phyloP scores from a whole-genome alignment of 345 rosid genomes.

The Barbarea vulgaris region DNA sequence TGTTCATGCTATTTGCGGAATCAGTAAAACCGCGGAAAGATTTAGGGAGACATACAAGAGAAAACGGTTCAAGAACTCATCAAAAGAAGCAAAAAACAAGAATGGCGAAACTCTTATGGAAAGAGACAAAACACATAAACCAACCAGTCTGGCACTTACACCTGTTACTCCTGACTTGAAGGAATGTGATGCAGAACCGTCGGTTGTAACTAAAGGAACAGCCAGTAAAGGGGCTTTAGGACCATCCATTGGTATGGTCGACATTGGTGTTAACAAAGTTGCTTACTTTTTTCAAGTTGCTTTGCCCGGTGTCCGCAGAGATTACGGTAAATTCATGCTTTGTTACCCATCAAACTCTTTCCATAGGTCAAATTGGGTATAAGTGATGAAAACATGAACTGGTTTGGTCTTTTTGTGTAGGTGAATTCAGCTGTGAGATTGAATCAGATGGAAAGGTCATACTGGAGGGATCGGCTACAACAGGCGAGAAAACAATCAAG shows the following conservation, averaged over 20 bases:
- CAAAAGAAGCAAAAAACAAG: constrained; percentile 16
- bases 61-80: constrained; percentile 33
- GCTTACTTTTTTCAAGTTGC: constrained; percentile 65
- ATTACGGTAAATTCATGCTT: constrained; percentile 40
- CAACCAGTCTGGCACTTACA: constrained; percentile 25
- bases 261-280: constrained; percentile 55
- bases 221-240: constrained; percentile 46
- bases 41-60: constrained; percentile 38
- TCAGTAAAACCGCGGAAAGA: constrained; percentile 35
- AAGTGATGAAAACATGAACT: constrained; percentile 7
- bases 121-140: constrained; percentile 35
- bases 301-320: constrained; percentile 60
- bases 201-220: constrained; percentile 47
- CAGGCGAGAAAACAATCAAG: constrained; percentile 45
- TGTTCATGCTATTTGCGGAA: constrained; percentile 14
- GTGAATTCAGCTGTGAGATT: constrained; percentile 63
- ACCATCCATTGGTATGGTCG: constrained; percentile 57
- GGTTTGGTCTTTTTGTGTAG: constrained; percentile 39
- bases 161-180: constrained; percentile 38
- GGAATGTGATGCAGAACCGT: constrained; percentile 37
- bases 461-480: constrained; percentile 46
- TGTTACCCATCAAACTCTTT: constrained; percentile 1
- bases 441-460: constrained; percentile 57
- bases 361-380: background rate
- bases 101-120: constrained; percentile 20